These are phyloP conservation scores for Trichocomaceae sp. DNA, from an alignment of 2,329 filamentous ascomycete species.

Conservation along the genomic window DNA sequence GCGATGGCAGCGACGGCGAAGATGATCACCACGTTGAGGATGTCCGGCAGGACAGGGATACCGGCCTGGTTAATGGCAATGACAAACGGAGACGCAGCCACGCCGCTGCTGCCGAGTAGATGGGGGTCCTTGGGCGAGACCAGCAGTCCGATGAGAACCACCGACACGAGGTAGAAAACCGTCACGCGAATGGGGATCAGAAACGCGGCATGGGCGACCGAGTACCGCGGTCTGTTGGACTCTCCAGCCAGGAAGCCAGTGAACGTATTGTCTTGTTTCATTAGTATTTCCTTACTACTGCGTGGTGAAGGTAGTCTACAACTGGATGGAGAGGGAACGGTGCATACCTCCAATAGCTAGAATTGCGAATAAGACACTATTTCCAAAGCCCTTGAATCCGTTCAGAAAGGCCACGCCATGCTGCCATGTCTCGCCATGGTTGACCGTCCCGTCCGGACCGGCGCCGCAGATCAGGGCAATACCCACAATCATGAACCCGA, in stretches of 20 bases:
- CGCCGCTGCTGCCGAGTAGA: slow-evolving; percentile 23
- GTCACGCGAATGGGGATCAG: slow-evolving; percentile 28
- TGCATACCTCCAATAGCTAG: slow-evolving; percentile 21
- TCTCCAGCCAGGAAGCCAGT: slow-evolving; percentile 33
- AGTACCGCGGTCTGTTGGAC: slow-evolving; percentile 29
- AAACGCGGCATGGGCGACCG: slow-evolving; percentile 26
- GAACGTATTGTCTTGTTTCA: slow-evolving; percentile 23
- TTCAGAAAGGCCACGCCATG: slow-evolving; percentile 29
- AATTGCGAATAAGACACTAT: slow-evolving; percentile 24
- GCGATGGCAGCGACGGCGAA: slow-evolving; percentile 27
- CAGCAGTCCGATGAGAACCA: slow-evolving; percentile 22
- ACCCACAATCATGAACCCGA: slow-evolving; percentile 32
- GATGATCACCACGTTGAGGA: slow-evolving; percentile 30
- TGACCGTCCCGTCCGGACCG: slow-evolving; percentile 29
- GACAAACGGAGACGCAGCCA: slow-evolving; percentile 28
- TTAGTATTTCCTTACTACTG: not conserved
- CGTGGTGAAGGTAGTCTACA: too few species aligned
- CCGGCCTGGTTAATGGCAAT: slow-evolving; percentile 25
- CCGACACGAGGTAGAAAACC: slow-evolving; percentile 25
- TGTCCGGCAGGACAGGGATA: slow-evolving; percentile 24
- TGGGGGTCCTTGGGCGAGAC: not conserved
- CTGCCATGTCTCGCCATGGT: slow-evolving; percentile 28
- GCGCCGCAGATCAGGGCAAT: slow-evolving; percentile 37
- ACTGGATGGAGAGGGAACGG: too few species aligned
- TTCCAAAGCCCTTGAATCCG: slow-evolving; percentile 30